Percentiles rank a stretch among this genome's conserved stretches.
These are phyloP conservation scores for Stropharia rugosoannulata DNA, from an alignment of 768 basidiomycete species.

Conservation along the genomic window DNA sequence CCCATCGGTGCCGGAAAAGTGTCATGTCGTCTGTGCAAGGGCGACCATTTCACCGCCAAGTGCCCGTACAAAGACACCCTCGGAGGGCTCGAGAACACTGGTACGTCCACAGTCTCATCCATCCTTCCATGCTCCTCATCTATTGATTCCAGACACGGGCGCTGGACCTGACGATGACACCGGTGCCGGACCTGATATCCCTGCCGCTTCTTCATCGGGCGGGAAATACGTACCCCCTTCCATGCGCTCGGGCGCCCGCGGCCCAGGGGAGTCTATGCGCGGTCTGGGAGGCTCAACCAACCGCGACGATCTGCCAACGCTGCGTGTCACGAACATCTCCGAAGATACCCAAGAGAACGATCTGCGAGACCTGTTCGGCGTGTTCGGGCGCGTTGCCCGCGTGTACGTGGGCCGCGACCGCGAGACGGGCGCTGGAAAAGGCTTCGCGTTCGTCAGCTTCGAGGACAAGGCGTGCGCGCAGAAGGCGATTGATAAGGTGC, in stretches of 20 bases:
- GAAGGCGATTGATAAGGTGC: slow-evolving; percentile 86
- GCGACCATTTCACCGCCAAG: slow-evolving; percentile 96
- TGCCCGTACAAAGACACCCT: slow-evolving; percentile 98
- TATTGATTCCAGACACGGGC: slow-evolving; percentile 23
- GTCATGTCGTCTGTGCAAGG: slow-evolving; percentile 90
- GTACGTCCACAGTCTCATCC: slow-evolving; percentile 29
- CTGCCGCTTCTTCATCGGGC: slow-evolving; percentile 39
- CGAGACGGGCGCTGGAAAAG: slow-evolving; percentile 93
- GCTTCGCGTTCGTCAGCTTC: slow-evolving; percentile 97
- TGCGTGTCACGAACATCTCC: slow-evolving; percentile 96
- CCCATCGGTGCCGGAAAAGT: slow-evolving; percentile 87
- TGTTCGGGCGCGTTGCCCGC: slow-evolving; percentile 82
- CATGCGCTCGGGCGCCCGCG: slow-evolving; percentile 71
- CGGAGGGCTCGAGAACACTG: slow-evolving; percentile 65
- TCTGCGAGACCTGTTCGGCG: slow-evolving; percentile 85
- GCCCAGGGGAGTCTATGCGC: slow-evolving; percentile 78
- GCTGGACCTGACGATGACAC: slow-evolving; percentile 40
- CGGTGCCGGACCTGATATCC: slow-evolving; percentile 31
- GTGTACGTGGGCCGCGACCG: slow-evolving; percentile 95
- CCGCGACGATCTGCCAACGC: slow-evolving; percentile 92
- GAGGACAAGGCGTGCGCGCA: slow-evolving; percentile 80
- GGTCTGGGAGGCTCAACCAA: slow-evolving; percentile 47
- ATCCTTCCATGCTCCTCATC: neutral
- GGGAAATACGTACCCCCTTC: slow-evolving; percentile 96
- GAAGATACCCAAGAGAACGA: slow-evolving; percentile 96